A percentile compares a stretch with the other conserved stretches of the same genome.
Evolutionary conservation across 2,329 filamentous ascomycete genomes (phyloP).

Genomic region (Teratosphaeria zuluensis): DNA sequence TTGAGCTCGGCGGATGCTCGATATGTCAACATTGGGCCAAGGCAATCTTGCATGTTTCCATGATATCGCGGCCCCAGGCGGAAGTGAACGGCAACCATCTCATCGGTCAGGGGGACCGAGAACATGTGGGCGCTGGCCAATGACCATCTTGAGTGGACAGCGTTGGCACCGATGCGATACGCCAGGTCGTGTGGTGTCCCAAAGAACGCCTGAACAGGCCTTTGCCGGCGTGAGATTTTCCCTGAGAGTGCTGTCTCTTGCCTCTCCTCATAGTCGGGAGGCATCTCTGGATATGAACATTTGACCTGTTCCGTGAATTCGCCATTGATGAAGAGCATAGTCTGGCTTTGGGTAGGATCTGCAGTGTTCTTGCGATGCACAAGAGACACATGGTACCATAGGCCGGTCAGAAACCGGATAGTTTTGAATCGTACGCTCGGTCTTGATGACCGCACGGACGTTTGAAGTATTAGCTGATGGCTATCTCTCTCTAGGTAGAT

Average conservation of each 20-base stretch:
- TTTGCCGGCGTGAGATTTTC: constrained; percentile 18
- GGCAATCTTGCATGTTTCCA: constrained; percentile 92
- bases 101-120: constrained; percentile 78
- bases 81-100: constrained; percentile 82
- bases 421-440: constrained; percentile 93
- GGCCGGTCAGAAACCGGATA: constrained; percentile 60
- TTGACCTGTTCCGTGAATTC: constrained; percentile 90
- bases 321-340: constrained; percentile 82
- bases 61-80: constrained; percentile 84
- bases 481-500: constrained; percentile 91
- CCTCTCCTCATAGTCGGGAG: constrained; percentile 41
- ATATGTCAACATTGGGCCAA: constrained; percentile 95
- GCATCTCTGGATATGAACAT: constrained; percentile 73
- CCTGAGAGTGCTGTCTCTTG: constrained; percentile 1
- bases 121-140: constrained; percentile 84
- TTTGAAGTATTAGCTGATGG: constrained; percentile 89
- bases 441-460: constrained; percentile 73
- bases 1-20: constrained; percentile 84
- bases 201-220: constrained; percentile 77
- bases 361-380: constrained; percentile 53
- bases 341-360: constrained; percentile 32
- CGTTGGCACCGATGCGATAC: constrained; percentile 59
- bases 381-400: constrained; percentile 89
- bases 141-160: constrained; percentile 74
- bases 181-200: constrained; percentile 87